Conservation (phyloP, 306 rosid genomes). For the Psophocarpus tetragonolobus region DNA sequence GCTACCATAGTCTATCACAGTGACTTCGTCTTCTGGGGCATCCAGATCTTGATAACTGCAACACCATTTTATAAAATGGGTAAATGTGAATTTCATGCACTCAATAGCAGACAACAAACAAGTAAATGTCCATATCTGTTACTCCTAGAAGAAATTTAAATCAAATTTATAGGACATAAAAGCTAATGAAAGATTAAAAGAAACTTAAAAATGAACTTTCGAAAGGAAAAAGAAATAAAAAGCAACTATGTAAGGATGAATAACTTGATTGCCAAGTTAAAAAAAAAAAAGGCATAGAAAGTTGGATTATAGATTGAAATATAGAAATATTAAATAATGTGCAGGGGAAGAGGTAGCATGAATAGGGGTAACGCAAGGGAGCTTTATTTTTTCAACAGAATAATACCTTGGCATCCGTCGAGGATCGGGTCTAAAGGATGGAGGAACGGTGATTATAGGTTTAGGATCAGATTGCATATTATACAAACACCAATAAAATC, state of each 20-base stretch:
- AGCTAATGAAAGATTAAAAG: not conserved
- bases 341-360: not conserved
- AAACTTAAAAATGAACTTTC: not conserved
- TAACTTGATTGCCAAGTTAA: not conserved
- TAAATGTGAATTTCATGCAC: not conserved
- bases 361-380: not conserved
- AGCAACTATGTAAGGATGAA: not conserved
- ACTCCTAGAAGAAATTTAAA: not conserved
- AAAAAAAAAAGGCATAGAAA: conserved; percentile 1
- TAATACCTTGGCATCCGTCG: conserved; percentile 85
- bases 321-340: not conserved
- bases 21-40: conserved; percentile 95
- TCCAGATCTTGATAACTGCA: conserved; percentile 97
- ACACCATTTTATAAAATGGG: conserved; percentile 26
- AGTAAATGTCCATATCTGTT: not conserved
- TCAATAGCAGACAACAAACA: conserved; percentile 42
- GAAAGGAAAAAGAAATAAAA: not conserved
- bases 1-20: conserved; percentile 97
- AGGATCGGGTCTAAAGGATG: conserved; percentile 84
- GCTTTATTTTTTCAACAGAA: no score
- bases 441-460: conserved; percentile 77
- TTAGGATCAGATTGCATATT: conserved; percentile 79
- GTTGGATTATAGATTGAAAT: conserved; percentile 4
- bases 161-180: not conserved
- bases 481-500: conserved; percentile 24